A percentile compares a stretch with the other conserved stretches of the same genome.
Evolutionary conservation across 192 early-diverging fungal genomes (phyloP).

Genomic region (Coemansia sp.): DNA sequence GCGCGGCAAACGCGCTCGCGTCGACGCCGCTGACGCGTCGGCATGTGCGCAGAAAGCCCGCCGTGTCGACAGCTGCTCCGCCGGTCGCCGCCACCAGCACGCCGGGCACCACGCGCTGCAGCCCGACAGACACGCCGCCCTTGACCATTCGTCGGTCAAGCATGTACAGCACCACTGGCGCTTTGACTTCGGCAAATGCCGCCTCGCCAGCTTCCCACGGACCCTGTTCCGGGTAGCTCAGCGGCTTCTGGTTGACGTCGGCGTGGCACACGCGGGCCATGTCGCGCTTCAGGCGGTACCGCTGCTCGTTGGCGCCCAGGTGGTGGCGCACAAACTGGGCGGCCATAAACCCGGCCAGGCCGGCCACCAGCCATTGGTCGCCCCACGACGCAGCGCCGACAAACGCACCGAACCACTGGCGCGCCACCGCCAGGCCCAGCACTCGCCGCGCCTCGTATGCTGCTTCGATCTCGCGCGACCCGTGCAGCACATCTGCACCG

Average conservation of each 20-base stretch:
- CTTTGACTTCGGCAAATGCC: conserved; percentile 82
- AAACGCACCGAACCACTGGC: conserved; percentile 96
- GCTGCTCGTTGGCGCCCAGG: conserved; percentile 87
- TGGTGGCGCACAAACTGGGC: conserved; percentile 74
- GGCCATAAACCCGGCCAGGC: conserved; percentile 75
- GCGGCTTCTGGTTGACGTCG: conserved; percentile 84
- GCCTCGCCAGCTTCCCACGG: conserved; percentile 60
- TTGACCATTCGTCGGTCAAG: conserved; percentile 82
- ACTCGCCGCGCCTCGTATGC: conserved; percentile 75
- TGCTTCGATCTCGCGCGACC: conserved; percentile 80
- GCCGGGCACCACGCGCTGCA: conserved; percentile 78
- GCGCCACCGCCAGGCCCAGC: conserved; percentile 70
- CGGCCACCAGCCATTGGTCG: conserved; percentile 88
- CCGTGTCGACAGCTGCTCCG: conserved; percentile 66
- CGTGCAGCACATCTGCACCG: conserved; percentile 68
- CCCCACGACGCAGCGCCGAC: conserved; percentile 68
- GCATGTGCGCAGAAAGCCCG: conserved; percentile 76
- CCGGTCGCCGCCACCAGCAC: conserved; percentile 75
- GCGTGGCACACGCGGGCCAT: conserved; percentile 76
- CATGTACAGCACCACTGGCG: conserved; percentile 88
- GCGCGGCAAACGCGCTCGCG: conserved; percentile 78
- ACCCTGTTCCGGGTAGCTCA: conserved; percentile 67
- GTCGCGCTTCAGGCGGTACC: conserved; percentile 77
- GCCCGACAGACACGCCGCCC: conserved; percentile 67
- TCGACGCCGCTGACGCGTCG: conserved; percentile 86